phyloP scores from a whole-genome alignment of 305 asterid species.

The Plantago lanceolata region DNA sequence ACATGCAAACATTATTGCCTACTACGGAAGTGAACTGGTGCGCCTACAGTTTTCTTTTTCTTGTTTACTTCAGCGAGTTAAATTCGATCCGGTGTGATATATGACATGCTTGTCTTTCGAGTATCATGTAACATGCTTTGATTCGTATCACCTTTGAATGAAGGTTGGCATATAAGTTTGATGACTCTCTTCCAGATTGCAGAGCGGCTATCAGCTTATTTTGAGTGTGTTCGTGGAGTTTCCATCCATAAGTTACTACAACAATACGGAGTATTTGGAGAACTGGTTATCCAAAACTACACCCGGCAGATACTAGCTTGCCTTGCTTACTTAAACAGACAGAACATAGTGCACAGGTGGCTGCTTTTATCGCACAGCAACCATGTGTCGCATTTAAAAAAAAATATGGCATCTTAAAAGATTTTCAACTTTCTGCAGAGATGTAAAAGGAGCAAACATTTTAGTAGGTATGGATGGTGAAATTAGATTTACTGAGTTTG shows the following conservation, averaged over 20 bases:
- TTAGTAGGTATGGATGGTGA: conserved; percentile 94
- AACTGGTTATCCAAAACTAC: conserved; percentile 90
- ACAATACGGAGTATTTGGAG: conserved; percentile 84
- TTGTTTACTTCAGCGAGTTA: conserved; percentile 7
- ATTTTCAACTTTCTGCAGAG: conserved; percentile 52
- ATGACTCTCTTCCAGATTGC: conserved; percentile 45
- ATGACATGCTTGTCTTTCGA: conserved; percentile 3
- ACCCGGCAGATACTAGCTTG: conserved; percentile 84
- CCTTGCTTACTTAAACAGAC: conserved; percentile 81
- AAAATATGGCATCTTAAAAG: conserved; percentile 19
- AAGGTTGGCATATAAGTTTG: background rate
- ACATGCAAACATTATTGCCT: conserved; percentile 81
- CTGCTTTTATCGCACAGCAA: background rate
- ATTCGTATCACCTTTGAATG: background rate
- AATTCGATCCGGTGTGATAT: conserved; percentile 3
- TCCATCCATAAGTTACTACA: conserved; percentile 90
- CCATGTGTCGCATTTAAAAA: conserved; percentile 14
- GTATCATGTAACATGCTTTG: background rate
- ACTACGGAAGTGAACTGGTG: conserved; percentile 94
- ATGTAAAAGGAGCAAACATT: conserved; percentile 95
- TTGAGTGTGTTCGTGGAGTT: conserved; percentile 97
- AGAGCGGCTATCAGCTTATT: conserved; percentile 72
- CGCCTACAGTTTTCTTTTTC: background rate
- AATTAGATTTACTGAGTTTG: conserved; percentile 92
- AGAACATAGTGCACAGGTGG: conserved; percentile 93